These are phyloP conservation scores for Paraleonurus japonicus DNA, from an alignment of 257 asterid species.

Conservation along the genomic window DNA sequence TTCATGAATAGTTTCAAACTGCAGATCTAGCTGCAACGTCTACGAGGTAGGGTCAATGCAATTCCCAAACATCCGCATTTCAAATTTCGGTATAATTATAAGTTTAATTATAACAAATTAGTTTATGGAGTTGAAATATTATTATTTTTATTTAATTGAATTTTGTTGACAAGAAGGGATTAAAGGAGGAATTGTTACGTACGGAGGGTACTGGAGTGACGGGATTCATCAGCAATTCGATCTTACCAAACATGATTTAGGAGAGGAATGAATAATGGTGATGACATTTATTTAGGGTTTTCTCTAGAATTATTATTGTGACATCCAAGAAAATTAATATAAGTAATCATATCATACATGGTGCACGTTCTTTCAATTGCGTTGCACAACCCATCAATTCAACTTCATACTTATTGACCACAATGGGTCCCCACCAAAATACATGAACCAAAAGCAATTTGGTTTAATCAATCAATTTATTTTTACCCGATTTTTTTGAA, in stretches of 20 bases:
- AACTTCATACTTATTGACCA: constrained; percentile 7
- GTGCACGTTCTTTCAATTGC: constrained; percentile 26
- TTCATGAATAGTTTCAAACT: constrained; percentile 26
- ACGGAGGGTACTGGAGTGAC: constrained; percentile 36
- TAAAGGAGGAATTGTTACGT: constrained; percentile 15
- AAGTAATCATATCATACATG: neutral
- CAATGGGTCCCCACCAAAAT: neutral
- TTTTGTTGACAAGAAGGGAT: neutral
- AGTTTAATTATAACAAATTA: neutral
- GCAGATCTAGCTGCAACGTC: neutral
- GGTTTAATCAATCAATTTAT: neutral
- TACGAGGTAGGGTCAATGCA: constrained; percentile 12
- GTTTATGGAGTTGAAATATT: no score
- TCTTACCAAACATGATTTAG: constrained; percentile 22
- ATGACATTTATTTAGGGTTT: constrained; percentile 18
- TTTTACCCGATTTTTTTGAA: no score
- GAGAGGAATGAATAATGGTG: neutral
- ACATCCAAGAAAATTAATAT: constrained; percentile 2
- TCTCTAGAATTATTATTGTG: constrained; percentile 19
- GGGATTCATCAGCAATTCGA: neutral
- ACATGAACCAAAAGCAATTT: neutral
- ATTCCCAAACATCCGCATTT: neutral
- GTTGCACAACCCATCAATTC: constrained; percentile 33
- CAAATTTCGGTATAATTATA: neutral
- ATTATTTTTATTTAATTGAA: neutral